A percentile compares a stretch with the other conserved stretches of the same genome.
phyloP scores from a whole-genome alignment of 1,284 basidiomycete species.

The Farysia itapuensis region DNA sequence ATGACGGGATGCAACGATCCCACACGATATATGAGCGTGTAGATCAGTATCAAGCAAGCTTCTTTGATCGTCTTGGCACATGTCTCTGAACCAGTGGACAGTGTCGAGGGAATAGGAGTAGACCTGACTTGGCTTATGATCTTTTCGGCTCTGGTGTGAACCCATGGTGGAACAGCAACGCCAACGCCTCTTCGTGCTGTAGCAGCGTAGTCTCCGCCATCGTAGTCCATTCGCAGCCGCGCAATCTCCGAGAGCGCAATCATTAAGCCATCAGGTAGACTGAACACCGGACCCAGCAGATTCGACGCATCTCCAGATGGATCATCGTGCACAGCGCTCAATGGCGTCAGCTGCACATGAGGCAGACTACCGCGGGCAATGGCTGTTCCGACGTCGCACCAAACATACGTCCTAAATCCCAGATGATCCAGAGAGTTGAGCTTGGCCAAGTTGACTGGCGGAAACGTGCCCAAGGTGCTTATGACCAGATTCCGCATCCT shows the following conservation, averaged over 20 bases:
- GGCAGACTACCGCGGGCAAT: slow-evolving; percentile 24
- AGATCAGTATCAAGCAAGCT: slow-evolving; percentile 17
- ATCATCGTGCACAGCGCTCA: slow-evolving; percentile 3
- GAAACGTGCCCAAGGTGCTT: slow-evolving; percentile 15
- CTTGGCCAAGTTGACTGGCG: slow-evolving; percentile 19
- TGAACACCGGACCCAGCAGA: slow-evolving; percentile 6
- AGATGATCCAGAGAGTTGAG: slow-evolving; percentile 14
- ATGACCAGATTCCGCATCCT: slow-evolving; percentile 17
- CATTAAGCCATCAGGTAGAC: slow-evolving; percentile 10
- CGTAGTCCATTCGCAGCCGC: slow-evolving; percentile 18
- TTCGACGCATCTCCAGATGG: not conserved
- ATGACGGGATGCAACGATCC: slow-evolving; percentile 22
- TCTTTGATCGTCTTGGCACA: slow-evolving; percentile 22
- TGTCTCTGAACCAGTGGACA: slow-evolving; percentile 13
- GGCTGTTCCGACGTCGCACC: slow-evolving; percentile 19
- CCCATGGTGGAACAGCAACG: slow-evolving; percentile 16
- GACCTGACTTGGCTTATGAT: slow-evolving; percentile 9
- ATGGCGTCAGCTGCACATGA: slow-evolving; percentile 20
- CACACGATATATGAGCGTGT: slow-evolving; percentile 24
- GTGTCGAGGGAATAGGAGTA: slow-evolving; percentile 6
- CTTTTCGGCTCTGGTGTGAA: slow-evolving; percentile 12
- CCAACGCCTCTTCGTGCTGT: slow-evolving; percentile 7
- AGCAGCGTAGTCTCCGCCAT: slow-evolving; percentile 15
- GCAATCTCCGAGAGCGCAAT: slow-evolving; percentile 30
- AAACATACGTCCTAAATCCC: slow-evolving; percentile 24